These are phyloP conservation scores for Paramecium octaurelia DNA, from an alignment of 73 alveolate genomes.

Conservation along the genomic window DNA sequence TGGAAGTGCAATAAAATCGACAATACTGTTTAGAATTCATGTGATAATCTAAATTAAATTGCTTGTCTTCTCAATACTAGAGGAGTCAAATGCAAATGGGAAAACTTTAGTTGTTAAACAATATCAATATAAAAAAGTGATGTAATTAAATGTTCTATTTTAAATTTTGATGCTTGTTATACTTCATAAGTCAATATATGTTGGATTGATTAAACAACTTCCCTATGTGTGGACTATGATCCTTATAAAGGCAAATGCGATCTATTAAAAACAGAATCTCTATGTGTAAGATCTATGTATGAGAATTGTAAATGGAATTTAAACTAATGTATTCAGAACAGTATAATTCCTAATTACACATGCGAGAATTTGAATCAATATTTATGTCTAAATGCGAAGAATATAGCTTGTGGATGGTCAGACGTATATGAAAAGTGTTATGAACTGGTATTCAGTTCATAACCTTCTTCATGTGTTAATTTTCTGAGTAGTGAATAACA, in stretches of 20 bases:
- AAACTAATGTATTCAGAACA: not conserved
- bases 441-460: not conserved
- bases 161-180: not conserved
- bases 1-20: not conserved
- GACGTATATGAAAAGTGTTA: not conserved
- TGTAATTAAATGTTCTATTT: not conserved
- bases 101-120: not conserved
- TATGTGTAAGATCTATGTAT: not conserved
- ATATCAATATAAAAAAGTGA: not conserved
- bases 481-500: not conserved
- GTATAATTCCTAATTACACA: not conserved
- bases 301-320: not conserved
- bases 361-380: not conserved
- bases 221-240: not conserved
- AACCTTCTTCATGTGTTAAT: not conserved
- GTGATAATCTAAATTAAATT: not conserved
- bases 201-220: not conserved
- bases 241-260: not conserved
- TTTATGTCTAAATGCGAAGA: not conserved
- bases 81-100: not conserved
- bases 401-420: not conserved
- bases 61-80: not conserved
- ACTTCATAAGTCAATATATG: not conserved
- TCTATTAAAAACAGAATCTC: not conserved
- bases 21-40: not conserved